Base-by-base conservation (phyloP, 2,329 filamentous ascomycete species). In the Arthrobotrys pseudoclavata region DNA sequence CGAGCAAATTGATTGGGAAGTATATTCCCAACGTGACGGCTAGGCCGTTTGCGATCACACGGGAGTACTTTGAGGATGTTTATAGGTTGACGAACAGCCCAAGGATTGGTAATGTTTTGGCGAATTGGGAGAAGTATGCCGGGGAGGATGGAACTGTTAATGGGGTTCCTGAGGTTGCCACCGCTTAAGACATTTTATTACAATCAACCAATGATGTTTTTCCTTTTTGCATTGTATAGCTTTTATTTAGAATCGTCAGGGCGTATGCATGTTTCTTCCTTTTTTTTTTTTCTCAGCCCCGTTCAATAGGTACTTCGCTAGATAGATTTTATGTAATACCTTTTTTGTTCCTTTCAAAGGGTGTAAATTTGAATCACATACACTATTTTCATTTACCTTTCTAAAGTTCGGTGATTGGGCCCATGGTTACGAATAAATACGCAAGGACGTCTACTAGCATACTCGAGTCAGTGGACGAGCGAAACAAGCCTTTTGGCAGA, bases 11-110 rank as follows among this genome's bases (percentile, higher is more conserved):
- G 82, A 89, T 99, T 81, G 96, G 96, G 82, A 99, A 99, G 86
- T 99, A 99, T 86, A 98, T 99, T 81, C 96, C 96, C 81, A 99
- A 99, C 85, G 96, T 99, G 81, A 99, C 96, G 69, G 96, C 96
- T 74, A 91, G 91, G 85, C 96, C 96, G 15, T 99, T 99, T 84
- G 93, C 94, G 84, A 87, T 99, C 80, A 97, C 94, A 69, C 97
- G 94, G 88, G 96, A 98, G 86, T 99, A 99, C 86, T 99, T 99
- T 85, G 95, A 99, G 88, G 96, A 98, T 83, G 96, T 99, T 62
- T 98, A 98, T 86, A 90, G 90, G 82, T 86, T 99, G 83, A 99
- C 96, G 68, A 97, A 96, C 86, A 90, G 88, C 75, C 89, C 89
- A 80, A 89, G 91, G 85, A 94, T 94, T 83, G 91, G 90, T 50